A percentile compares a stretch with the other conserved stretches of the same genome.
These are phyloP conservation scores for Orbilia javanica DNA, from an alignment of 2,329 filamentous ascomycete species.

Conservation along the genomic window DNA sequence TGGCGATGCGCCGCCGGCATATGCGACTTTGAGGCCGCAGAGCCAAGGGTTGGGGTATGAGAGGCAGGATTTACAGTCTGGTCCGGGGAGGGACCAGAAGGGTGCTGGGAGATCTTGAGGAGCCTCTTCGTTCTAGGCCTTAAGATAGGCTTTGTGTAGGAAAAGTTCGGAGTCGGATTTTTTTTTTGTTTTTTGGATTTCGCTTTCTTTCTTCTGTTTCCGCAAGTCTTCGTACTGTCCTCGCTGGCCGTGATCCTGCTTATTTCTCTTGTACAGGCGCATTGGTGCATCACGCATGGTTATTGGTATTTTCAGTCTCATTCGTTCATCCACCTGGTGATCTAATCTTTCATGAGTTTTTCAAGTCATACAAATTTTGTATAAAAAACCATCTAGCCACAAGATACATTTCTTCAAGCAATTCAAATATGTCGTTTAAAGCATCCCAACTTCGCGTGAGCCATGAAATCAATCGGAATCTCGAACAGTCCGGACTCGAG, in stretches of 20 bases:
- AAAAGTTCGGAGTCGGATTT: neutral
- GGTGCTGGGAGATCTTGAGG: neutral
- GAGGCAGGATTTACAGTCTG: slow-evolving; percentile 17
- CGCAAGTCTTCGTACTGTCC: too few species aligned
- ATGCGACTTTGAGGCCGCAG: slow-evolving; percentile 37
- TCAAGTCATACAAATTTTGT: too few species aligned
- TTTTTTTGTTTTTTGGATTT: neutral
- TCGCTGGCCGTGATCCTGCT: too few species aligned
- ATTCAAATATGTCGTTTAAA: too few species aligned
- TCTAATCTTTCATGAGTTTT: too few species aligned
- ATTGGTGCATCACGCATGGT: too few species aligned
- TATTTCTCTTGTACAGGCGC: too few species aligned
- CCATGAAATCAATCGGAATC: neutral
- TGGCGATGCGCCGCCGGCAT: slow-evolving; percentile 42
- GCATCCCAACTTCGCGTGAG: too few species aligned
- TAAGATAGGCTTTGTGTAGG: neutral
- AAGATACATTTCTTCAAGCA: too few species aligned
- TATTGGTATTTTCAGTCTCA: too few species aligned
- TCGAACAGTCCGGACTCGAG: neutral
- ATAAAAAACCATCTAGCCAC: too few species aligned
- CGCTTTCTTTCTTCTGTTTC: neutral
- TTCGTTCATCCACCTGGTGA: too few species aligned
- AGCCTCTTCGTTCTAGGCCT: neutral
- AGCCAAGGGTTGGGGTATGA: slow-evolving; percentile 31
- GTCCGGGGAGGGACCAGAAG: neutral